A percentile compares a stretch with the other conserved stretches of the same genome.
phyloP scores from a whole-genome alignment of 371 early-diverging fungal species.

The Mucor velutinosus region DNA sequence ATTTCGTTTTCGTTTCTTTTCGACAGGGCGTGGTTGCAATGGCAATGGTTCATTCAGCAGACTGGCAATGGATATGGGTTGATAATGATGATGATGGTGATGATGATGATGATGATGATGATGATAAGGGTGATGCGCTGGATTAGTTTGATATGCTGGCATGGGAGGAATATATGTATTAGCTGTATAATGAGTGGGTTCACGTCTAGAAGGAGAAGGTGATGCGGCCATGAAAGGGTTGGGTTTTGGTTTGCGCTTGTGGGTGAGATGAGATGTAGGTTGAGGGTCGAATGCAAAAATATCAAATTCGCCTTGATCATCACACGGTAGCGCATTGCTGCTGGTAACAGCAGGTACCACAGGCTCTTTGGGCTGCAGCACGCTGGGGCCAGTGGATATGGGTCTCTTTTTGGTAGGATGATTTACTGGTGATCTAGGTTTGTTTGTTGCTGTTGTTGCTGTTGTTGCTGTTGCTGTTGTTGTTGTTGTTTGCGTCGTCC shows the following conservation, averaged over 20 bases:
- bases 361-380: too few species aligned
- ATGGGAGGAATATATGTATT: not conserved
- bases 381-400: conserved; percentile 13
- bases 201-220: not conserved
- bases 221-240: not conserved
- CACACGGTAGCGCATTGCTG: conserved; percentile 21
- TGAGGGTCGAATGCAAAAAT: conserved; percentile 17
- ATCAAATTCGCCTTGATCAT: conserved; percentile 6
- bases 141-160: not conserved
- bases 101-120: too few species aligned
- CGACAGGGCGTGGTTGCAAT: not conserved
- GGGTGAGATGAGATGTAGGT: not conserved
- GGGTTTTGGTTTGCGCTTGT: too few species aligned
- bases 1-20: conserved; percentile 27
- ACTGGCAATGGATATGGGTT: not conserved
- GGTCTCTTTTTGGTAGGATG: not conserved
- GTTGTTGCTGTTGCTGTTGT: not conserved
- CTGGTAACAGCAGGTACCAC: conserved; percentile 6
- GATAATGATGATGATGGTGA: too few species aligned
- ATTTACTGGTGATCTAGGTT: not conserved
- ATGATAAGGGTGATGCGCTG: too few species aligned
- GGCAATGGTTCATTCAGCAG: not conserved
- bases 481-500: not conserved
- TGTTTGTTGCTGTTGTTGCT: conserved; percentile 2
- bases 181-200: not conserved